A percentile compares a stretch with the other conserved stretches of the same genome.
Evolutionary conservation across 345 rosid species (phyloP).

Genomic region (Citrus sp.): DNA sequence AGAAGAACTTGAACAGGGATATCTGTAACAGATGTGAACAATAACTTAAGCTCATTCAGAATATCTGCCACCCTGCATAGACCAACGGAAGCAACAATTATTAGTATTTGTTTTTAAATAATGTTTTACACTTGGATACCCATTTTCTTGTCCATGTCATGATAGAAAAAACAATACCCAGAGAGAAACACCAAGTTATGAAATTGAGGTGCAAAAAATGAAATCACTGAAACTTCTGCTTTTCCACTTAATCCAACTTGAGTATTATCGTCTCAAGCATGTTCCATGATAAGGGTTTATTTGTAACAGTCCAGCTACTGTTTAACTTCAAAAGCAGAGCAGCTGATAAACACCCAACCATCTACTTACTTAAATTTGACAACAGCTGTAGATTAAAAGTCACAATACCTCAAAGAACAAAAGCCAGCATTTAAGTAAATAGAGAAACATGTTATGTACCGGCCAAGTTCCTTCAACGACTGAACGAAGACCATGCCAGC

Average conservation of each 20-base stretch:
- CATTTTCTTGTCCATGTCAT: neutral
- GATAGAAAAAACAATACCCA: neutral
- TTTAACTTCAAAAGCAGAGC: neutral
- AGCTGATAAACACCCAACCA: neutral
- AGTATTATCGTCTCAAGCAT: neutral
- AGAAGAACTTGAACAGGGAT: slow-evolving; percentile 76
- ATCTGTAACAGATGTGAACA: slow-evolving; percentile 46
- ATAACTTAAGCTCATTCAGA: slow-evolving; percentile 44
- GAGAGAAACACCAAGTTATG: no score
- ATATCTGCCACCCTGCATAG: slow-evolving; percentile 62
- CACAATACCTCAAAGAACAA: neutral
- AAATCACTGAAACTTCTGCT: neutral
- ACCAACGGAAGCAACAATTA: neutral
- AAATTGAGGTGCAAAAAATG: neutral
- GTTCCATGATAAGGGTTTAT: neutral
- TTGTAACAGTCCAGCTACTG: neutral
- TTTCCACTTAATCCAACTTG: neutral
- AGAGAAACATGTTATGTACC: slow-evolving; percentile 25
- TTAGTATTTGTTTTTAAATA: neutral
- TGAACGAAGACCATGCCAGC: slow-evolving; percentile 85
- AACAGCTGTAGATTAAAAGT: neutral
- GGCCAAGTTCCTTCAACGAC: slow-evolving; percentile 60
- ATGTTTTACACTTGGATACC: neutral
- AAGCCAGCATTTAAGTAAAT: neutral
- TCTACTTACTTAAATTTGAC: neutral